These are phyloP conservation scores for Apiotrichum sp. DNA, from an alignment of 1,284 basidiomycete species.

Conservation along the genomic window DNA sequence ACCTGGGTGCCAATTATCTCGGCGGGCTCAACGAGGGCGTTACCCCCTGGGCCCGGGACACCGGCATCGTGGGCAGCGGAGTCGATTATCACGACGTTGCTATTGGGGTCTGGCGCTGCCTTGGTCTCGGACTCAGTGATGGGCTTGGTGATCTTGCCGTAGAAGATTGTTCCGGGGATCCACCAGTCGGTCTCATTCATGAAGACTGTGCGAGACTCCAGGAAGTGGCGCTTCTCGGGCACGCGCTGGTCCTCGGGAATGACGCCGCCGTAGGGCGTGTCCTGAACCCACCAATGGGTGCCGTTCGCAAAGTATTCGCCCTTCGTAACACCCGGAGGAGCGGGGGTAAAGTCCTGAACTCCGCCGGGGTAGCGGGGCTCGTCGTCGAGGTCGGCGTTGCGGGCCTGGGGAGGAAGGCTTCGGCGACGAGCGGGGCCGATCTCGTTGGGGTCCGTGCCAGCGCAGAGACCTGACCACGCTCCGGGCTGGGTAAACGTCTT, in stretches of 20 bases:
- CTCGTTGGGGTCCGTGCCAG: conserved; percentile 4
- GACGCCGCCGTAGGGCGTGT: not conserved
- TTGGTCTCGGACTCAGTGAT: no score
- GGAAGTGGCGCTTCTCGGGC: not conserved
- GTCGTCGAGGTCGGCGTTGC: not conserved
- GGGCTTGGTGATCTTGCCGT: not conserved
- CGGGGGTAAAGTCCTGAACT: not conserved
- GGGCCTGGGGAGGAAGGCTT: not conserved
- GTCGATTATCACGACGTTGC: not conserved
- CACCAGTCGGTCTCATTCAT: conserved; percentile 9
- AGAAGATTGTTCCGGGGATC: conserved; percentile 3
- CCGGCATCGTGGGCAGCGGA: no score
- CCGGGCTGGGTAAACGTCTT: conserved; percentile 5
- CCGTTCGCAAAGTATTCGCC: not conserved
- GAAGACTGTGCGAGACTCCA: not conserved
- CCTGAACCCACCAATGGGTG: not conserved
- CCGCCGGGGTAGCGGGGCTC: not conserved
- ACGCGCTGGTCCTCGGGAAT: not conserved
- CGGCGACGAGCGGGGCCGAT: conserved; percentile 15
- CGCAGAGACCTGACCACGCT: conserved; percentile 18
- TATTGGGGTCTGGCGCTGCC: not conserved
- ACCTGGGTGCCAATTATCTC: not conserved
- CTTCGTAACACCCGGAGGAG: not conserved
- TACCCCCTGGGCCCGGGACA: not conserved
- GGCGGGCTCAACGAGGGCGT: not conserved